Conservation (phyloP, 305 asterid genomes). For the Nicotiana rustica region DNA sequence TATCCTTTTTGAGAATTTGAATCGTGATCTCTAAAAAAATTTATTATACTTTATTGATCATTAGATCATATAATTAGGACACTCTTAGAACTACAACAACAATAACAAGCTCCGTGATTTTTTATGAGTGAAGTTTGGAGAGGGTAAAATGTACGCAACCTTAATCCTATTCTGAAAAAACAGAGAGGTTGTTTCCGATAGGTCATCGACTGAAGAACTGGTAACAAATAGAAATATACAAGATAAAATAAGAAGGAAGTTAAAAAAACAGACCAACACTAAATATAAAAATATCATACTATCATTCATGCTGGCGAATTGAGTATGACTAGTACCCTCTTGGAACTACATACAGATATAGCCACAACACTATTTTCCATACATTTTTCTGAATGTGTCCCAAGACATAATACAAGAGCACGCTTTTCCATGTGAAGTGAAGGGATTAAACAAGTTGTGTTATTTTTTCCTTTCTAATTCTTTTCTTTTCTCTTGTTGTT, state of each 20-base stretch:
- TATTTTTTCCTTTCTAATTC: constrained; percentile 36
- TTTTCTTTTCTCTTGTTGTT: background rate
- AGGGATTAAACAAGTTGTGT: constrained; percentile 45
- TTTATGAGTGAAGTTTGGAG: too few relatives aligned
- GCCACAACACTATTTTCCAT: constrained; percentile 48
- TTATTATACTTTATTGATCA: background rate
- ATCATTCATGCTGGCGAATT: too few relatives aligned
- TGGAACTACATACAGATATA: constrained; percentile 36
- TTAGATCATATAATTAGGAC: background rate
- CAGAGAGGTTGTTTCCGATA: accelerated
- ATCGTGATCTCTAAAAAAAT: background rate
- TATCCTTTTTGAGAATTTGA: background rate
- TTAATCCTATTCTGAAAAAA: accelerated
- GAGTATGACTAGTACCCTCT: background rate
- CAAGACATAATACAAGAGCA: constrained; percentile 57
- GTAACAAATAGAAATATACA: too few relatives aligned
- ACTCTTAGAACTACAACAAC: background rate
- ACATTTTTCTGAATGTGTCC: constrained; percentile 41
- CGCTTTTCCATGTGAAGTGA: constrained; percentile 70
- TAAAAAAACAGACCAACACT: too few relatives aligned
- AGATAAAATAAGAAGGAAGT: too few relatives aligned
- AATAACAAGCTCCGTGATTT: too few relatives aligned
- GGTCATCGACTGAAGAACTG: accelerated
- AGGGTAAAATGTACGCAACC: too few relatives aligned
- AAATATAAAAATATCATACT: too few relatives aligned